Base-by-base conservation (phyloP, 345 rosid species). In the Eucalyptus brandiana region DNA sequence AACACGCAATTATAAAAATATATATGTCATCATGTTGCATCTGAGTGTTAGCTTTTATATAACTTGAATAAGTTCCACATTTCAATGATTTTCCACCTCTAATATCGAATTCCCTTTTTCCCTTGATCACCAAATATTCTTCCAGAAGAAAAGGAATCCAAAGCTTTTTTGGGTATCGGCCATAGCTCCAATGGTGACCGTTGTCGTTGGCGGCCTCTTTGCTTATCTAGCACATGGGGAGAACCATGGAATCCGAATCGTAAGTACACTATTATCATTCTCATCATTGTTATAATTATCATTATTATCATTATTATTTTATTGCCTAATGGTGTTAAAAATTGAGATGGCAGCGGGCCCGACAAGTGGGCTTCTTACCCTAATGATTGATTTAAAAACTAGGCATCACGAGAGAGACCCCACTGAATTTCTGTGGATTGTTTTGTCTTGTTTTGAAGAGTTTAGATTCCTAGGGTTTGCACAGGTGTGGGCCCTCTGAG, bases 161-260 rank as follows among this genome's bases (percentile, higher is more conserved):
- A 97, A 93, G 90, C 92, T 96, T 50, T 97, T 97, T 90, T 97
- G 98, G 99, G 94, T 95, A 81, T 94, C 99, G 16, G 98, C 99
- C 23, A 92, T 97, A 90, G 94, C 96, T 90, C 99, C 99, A 54
- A 94, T 97, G 97, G 90, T 92, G 86, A 93, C 94, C 4, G 98
- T 97, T 32, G 53, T 95, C 19, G 89, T 94, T 6, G 98, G 99
- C 51, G 94, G 97, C 81, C 83, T 96, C 48, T 93, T 97, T 86
- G 95, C 99, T 45, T 97, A 91, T 91, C 89, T 97, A 45, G 93
- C 92, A 14, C 93, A 93, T 19, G 97, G 90, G 8, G 91, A 93
- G 17, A 93, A 93, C 86, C 94, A 95, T 80, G 97, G 98, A 37
- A 94, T 97, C 91, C 91, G 90, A 92, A 96, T 93, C n/a, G 99